Evolutionary conservation across 768 basidiomycete genomes (phyloP).

Genomic region (Psilocybe cyanescens): DNA sequence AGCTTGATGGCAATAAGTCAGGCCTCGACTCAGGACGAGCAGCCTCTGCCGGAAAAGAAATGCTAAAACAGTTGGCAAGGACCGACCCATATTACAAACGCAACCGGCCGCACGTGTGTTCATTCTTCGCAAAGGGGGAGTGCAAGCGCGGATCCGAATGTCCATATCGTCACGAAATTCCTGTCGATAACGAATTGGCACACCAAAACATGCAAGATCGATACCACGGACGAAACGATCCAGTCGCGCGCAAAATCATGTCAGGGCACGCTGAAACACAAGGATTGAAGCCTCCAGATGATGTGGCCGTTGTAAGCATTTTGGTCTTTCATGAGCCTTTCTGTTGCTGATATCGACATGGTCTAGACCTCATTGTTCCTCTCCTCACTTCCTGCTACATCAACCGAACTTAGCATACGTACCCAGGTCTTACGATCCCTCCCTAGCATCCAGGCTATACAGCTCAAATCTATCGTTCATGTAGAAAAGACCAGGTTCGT

Average conservation of each 20-base stretch:
- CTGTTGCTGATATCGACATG: background rate
- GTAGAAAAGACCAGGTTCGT: slow-evolving; percentile 77
- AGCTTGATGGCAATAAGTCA: slow-evolving; percentile 78
- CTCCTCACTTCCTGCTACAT: slow-evolving; percentile 69
- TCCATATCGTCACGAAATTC: slow-evolving; percentile 95
- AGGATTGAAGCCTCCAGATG: slow-evolving; percentile 90
- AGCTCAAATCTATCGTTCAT: slow-evolving; percentile 84
- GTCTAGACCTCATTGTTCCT: slow-evolving; percentile 85
- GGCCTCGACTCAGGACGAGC: slow-evolving; percentile 64
- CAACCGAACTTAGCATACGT: slow-evolving; percentile 76
- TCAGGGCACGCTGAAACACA: slow-evolving; percentile 75
- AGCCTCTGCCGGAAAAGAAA: slow-evolving; percentile 88
- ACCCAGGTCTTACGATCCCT: slow-evolving; percentile 72
- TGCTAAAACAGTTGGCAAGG: slow-evolving; percentile 93
- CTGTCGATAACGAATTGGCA: slow-evolving; percentile 77
- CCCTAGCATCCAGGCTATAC: slow-evolving; percentile 61
- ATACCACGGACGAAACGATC: slow-evolving; percentile 91
- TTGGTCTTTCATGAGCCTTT: background rate
- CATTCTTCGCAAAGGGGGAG: slow-evolving; percentile 94
- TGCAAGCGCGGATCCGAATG: slow-evolving; percentile 92
- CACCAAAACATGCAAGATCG: slow-evolving; percentile 95
- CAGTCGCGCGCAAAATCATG: slow-evolving; percentile 92
- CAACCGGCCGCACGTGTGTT: slow-evolving; percentile 92
- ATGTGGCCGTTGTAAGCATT: slow-evolving; percentile 75
- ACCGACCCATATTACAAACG: slow-evolving; percentile 98